Conservation (phyloP, 2,329 filamentous ascomycete species). For the Davidsoniella neocaledoniae region DNA sequence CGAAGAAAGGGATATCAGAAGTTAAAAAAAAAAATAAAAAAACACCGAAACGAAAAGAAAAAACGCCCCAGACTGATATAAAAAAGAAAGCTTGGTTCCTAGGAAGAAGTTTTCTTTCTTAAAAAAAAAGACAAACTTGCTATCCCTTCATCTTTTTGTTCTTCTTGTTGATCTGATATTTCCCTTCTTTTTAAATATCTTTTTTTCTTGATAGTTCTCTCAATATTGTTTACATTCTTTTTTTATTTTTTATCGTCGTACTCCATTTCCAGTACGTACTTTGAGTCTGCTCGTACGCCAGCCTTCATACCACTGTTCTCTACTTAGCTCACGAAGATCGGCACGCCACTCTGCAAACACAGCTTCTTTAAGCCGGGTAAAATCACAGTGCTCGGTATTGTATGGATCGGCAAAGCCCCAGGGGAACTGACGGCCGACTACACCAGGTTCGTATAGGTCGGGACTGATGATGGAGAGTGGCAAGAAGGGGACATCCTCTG, state of each 20-base stretch:
- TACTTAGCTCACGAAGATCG: constrained; percentile 77
- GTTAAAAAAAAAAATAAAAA: background rate
- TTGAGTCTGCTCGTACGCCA: constrained; percentile 67
- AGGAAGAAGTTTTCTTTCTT: no score
- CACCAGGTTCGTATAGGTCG: constrained; percentile 67
- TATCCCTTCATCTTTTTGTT: no score
- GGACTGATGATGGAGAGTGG: constrained; percentile 90
- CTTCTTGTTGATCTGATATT: no score
- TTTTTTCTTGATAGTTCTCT: background rate
- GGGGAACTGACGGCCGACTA: constrained; percentile 75
- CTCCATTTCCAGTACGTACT: constrained; percentile 28
- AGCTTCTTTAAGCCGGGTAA: constrained; percentile 71
- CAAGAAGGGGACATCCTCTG: constrained; percentile 49
- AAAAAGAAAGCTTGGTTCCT: no score
- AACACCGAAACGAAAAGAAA: background rate
- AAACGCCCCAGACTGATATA: background rate
- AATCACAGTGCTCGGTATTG: constrained; percentile 85
- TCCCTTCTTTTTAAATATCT: no score
- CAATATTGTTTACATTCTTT: background rate
- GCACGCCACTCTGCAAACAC: constrained; percentile 88
- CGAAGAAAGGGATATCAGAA: background rate
- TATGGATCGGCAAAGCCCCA: constrained; percentile 97
- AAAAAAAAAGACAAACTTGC: no score
- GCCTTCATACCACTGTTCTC: constrained; percentile 87
- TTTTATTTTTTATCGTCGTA: constrained; percentile 19